Base-by-base conservation (phyloP, 257 asterid genomes). In the Petunia secreta region DNA sequence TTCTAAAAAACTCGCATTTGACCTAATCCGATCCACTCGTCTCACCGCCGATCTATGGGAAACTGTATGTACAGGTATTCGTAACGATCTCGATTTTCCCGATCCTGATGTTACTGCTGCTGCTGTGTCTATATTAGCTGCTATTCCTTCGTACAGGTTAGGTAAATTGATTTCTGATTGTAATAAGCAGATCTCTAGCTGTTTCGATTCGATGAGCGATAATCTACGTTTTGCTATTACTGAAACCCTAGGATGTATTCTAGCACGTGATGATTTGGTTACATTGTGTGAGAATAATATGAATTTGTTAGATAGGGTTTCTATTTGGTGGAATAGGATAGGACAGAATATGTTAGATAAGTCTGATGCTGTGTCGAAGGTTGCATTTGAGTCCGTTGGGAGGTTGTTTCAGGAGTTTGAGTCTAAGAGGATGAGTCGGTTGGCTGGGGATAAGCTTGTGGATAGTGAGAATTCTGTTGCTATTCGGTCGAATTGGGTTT, bases 71-170 rank as follows among this genome's bases (percentile, higher is more conserved):
- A 75, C 83, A 6, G 97, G 98, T 64, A 91, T 94, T 63, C 93
- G 95, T 43, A 89, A 86, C 83, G 98, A 94, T 83, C 92, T 94
- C 79, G 95, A 87, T 80, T 92, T 94, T 83, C 97, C 98, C 48
- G 98, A 94, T 76, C 97, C 97, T 5, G 97, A 94, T 79, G 98
- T 94, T 60, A 91, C 92, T 1, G 97, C 98, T 7, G 98, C 98
- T 14, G 97, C 97, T 54, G 90, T 94, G 1, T 92, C 98, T 11
- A 94, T 92, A 38, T 95, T 94, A 39, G 89, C 98, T 38, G 98
- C 98, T 38, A 92, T 92, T 40, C 98, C 98, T 9, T 91, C 93
- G 16, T 84, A 92, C 81, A 96, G 98, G 13, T 91, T 94, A 10
- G 94, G 94, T 11, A 92, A 88, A 77, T 92, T 94, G 68, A 94